Conservation (phyloP, 331 rosid species). For the Malus hybrid region DNA sequence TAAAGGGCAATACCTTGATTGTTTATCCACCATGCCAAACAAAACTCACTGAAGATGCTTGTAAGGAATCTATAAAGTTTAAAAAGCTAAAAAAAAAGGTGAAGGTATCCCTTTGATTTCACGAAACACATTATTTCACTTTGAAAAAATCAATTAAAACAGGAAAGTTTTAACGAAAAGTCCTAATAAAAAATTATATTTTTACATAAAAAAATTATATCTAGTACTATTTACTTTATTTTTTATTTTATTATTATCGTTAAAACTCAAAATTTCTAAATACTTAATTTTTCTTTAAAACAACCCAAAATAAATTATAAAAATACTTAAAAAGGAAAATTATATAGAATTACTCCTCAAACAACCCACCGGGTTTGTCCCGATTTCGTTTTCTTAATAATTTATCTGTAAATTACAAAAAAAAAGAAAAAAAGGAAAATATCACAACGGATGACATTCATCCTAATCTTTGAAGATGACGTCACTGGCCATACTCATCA, state of each 20-base stretch:
- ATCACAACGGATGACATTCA: neutral
- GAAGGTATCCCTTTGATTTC: neutral
- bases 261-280: too few relatives aligned
- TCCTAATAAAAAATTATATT: too few relatives aligned
- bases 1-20: neutral
- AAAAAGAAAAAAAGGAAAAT: neutral
- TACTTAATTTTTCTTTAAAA: neutral
- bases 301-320: neutral
- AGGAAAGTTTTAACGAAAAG: too few relatives aligned
- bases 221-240: too few relatives aligned
- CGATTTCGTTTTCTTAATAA: neutral
- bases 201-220: too few relatives aligned
- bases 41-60: neutral
- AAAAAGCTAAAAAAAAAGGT: neutral
- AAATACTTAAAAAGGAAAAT: neutral
- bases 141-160: neutral
- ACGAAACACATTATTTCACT: neutral
- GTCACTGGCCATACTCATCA: slow-evolving; percentile 42
- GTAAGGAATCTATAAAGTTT: neutral
- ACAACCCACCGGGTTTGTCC: slow-evolving; percentile 24
- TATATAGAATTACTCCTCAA: neutral
- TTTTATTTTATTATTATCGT: too few relatives aligned
- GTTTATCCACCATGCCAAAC: neutral
- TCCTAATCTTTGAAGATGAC: slow-evolving; percentile 40
- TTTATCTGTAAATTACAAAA: slow-evolving; percentile 5